Conservation (phyloP, 2,329 filamentous ascomycete species). For the Penicillium frequentans region DNA sequence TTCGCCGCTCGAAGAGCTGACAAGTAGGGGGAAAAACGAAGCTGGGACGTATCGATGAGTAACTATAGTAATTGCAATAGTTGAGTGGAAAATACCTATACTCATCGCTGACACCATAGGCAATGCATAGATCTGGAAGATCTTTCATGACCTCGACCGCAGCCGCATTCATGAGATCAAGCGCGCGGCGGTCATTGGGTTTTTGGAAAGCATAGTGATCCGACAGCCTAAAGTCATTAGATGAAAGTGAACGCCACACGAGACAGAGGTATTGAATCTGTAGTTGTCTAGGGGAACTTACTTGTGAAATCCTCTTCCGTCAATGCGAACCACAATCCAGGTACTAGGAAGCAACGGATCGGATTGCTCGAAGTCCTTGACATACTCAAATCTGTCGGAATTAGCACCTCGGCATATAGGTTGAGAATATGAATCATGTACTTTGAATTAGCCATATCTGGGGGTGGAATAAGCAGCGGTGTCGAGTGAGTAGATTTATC, state of each 20-base stretch:
- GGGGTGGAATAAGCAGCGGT: slow-evolving; percentile 2
- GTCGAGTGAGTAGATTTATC: slow-evolving; percentile 4
- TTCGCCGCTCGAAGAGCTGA: slow-evolving; percentile 79
- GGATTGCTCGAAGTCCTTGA: slow-evolving; percentile 81
- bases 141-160: slow-evolving; percentile 82
- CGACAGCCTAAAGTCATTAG: slow-evolving; percentile 62
- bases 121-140: slow-evolving; percentile 79
- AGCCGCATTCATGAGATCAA: slow-evolving; percentile 92
- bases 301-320: slow-evolving; percentile 95
- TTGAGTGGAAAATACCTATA: slow-evolving; percentile 54
- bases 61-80: neutral
- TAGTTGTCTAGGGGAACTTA: slow-evolving; percentile 42
- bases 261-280: too few relatives aligned
- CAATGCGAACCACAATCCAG: slow-evolving; percentile 92
- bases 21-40: slow-evolving; percentile 86
- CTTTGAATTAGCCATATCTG: slow-evolving; percentile 42
- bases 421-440: slow-evolving; percentile 11
- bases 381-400: slow-evolving; percentile 79
- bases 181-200: slow-evolving; percentile 83
- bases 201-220: slow-evolving; percentile 83
- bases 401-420: neutral
- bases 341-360: slow-evolving; percentile 83
- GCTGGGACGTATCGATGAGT: slow-evolving; percentile 46
- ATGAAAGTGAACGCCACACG: neutral
- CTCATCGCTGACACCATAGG: slow-evolving; percentile 93